Conservation (phyloP, 2,329 filamentous ascomycete species). For the Verticillium isaacii region DNA sequence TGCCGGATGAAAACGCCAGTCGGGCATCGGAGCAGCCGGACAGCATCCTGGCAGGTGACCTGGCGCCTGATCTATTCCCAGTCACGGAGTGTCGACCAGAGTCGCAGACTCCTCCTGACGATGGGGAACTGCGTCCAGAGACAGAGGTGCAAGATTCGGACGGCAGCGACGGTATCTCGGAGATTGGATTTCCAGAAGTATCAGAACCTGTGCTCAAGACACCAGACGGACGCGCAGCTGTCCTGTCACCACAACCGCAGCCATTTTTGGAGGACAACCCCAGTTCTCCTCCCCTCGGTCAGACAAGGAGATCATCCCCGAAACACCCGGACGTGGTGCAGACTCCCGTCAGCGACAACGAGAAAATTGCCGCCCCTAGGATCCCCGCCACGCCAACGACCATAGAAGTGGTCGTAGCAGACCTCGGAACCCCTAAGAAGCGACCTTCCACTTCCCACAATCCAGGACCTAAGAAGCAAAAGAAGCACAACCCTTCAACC, state of each 20-base stretch:
- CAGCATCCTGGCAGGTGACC: not conserved
- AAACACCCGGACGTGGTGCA: not conserved
- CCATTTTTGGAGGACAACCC: not conserved
- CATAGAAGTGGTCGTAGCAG: not conserved
- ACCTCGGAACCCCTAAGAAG: not conserved
- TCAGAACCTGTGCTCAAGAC: not conserved
- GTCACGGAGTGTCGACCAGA: not conserved
- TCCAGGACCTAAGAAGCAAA: not conserved
- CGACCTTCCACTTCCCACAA: not conserved
- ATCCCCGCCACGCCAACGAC: not conserved
- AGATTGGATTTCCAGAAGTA: not conserved
- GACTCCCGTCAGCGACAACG: not conserved
- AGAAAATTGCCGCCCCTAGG: not conserved
- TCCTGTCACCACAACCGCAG: not conserved
- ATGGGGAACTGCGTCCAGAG: not conserved
- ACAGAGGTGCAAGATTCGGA: not conserved
- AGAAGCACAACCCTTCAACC: conserved; percentile 7
- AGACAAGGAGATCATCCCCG: not conserved
- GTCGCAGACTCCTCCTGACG: not conserved
- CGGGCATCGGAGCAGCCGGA: not conserved
- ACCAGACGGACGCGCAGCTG: not conserved
- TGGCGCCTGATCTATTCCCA: not conserved
- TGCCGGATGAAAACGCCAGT: not conserved
- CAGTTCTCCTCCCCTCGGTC: not conserved
- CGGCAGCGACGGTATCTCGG: not conserved